These are phyloP conservation scores for Neofusicoccum cordaticola DNA, from an alignment of 2,329 filamentous ascomycete species.

Conservation along the genomic window DNA sequence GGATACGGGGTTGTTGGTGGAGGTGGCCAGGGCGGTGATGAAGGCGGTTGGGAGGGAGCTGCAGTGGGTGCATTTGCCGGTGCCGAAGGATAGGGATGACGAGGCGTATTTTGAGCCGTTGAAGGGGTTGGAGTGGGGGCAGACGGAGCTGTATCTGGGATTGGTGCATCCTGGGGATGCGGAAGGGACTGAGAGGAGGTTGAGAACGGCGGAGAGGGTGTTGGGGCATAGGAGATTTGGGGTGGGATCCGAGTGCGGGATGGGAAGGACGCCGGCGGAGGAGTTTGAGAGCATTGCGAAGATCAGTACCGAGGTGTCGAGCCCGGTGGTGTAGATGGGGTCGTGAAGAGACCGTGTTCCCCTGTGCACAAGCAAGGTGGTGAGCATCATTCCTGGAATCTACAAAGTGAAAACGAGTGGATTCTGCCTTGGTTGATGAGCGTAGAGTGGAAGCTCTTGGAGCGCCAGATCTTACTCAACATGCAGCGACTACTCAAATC, in stretches of 20 bases:
- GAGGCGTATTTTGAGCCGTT: background rate
- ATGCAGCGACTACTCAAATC: too few species aligned
- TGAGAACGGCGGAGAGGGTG: background rate
- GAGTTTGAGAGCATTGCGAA: conserved; percentile 27
- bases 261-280: conserved; percentile 33
- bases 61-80: conserved; percentile 44
- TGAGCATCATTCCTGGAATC: too few species aligned
- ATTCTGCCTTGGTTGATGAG: too few species aligned
- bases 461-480: too few species aligned
- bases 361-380: too few species aligned
- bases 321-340: too few species aligned
- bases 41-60: conserved; percentile 30
- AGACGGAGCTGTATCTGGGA: conserved; percentile 1
- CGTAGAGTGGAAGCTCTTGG: too few species aligned
- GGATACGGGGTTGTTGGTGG: conserved; percentile 34
- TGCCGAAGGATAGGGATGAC: conserved; percentile 7
- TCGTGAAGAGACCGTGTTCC: too few species aligned
- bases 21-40: conserved; percentile 38
- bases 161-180: conserved; percentile 1
- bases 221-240: conserved; percentile 3
- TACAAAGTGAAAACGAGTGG: too few species aligned
- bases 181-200: conserved; percentile 5
- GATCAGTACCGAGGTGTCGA: conserved; percentile 14
- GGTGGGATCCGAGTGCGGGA: conserved; percentile 24
- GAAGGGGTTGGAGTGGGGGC: background rate